phyloP scores from a whole-genome alignment of 2,329 filamentous ascomycete genomes.

The Colletotrichum karsti region DNA sequence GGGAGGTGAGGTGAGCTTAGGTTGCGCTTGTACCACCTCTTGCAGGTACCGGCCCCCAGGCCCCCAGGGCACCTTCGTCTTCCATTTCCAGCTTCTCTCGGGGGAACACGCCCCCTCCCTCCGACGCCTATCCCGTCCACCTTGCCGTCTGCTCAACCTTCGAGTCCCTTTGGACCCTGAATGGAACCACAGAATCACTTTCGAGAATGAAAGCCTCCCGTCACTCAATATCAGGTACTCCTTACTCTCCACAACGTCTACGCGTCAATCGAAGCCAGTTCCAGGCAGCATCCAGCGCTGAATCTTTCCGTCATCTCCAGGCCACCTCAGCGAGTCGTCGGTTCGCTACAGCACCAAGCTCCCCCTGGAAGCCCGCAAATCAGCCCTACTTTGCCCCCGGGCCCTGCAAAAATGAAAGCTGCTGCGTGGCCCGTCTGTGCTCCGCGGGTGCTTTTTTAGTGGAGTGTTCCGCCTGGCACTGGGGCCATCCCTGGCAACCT shows the following conservation, averaged over 20 bases:
- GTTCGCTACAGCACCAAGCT: conserved; percentile 21
- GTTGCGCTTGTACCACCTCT: conserved; percentile 22
- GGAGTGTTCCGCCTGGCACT: background rate
- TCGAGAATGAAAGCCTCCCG: background rate
- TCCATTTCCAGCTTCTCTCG: background rate
- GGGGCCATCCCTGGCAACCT: conserved; percentile 14
- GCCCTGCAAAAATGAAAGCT: background rate
- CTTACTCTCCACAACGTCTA: too few species aligned
- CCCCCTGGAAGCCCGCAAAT: conserved; percentile 22
- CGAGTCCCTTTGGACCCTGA: background rate
- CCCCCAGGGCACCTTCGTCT: background rate
- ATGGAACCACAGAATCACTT: background rate
- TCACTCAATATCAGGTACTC: too few species aligned
- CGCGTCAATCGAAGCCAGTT: too few species aligned
- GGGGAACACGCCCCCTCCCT: conserved; percentile 21
- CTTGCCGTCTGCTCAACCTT: background rate
- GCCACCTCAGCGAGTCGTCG: background rate
- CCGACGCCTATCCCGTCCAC: background rate
- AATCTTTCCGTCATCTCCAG: too few species aligned
- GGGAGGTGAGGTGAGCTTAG: background rate
- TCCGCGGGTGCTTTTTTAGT: conserved; percentile 16
- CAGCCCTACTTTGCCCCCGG: conserved; percentile 19
- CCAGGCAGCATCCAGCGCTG: background rate
- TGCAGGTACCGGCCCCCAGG: conserved; percentile 1
- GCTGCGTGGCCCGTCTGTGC: conserved; percentile 17